Base-by-base conservation (phyloP, 1,284 basidiomycete species). In the Neonothopanus nambi region DNA sequence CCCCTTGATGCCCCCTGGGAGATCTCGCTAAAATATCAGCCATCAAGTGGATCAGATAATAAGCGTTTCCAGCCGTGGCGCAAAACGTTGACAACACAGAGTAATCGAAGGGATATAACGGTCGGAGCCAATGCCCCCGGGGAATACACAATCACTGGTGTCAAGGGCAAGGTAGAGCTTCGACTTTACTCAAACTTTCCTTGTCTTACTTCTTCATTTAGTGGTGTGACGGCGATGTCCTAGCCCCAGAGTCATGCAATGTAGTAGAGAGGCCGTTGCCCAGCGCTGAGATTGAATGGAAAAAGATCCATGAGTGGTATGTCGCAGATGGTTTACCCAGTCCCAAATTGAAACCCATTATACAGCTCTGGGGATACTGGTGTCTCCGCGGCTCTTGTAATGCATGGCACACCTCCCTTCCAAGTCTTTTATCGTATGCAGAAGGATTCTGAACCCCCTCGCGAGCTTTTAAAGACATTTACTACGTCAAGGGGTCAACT, bases 401-500 rank as follows among this genome's bases (percentile, higher is more conserved):
- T 98, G 41, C 91, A 89, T 39, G 96, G 96, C 18, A 89, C 85
- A 1, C 89, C 95, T 30, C 96, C 96, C 1, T 98, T 98, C 80
- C 77, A 79, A 44, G 81, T 95, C 5, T 85, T 85, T 67, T 94
- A 95, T 73, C 82, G 78, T 28, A 81, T 86, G 61, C 85, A 91
- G 66, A 81, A 87, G 48, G 83, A 92, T 67, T 79, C 84, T 24
- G 83, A 87, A 61, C 71, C 77, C 4, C 70, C 83, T 5, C 75
- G 73, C 2, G 81, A 87, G 61, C 73, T 79, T 28, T 73, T 78
- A 23, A 82, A 84, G 65, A 80, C 77, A 1, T 91, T 95, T 67
- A 64, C 82, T 3, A 78, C 77, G 24, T 89, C 91, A 17, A 82
- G 92, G 20, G 93, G 90, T 45, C 91, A 96, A 66, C 75, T 98